phyloP scores from a whole-genome alignment of 1,284 basidiomycete species.

The Fomitopsis pinicola region DNA sequence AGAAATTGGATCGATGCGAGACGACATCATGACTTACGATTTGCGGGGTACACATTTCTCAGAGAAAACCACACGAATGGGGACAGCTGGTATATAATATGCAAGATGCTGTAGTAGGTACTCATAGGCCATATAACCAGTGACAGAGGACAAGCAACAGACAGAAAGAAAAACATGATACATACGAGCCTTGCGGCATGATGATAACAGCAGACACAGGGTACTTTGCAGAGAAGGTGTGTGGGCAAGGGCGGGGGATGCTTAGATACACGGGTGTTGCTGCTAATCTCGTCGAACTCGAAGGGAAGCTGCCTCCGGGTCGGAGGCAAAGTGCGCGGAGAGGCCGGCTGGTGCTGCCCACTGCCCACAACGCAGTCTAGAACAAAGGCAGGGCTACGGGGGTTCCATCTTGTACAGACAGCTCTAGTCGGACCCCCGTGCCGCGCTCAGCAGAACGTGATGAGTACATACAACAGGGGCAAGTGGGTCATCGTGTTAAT shows the following conservation, averaged over 20 bases:
- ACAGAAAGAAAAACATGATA: not conserved
- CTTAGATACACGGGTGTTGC: not conserved
- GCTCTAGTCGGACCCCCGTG: not conserved
- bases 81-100: not conserved
- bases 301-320: not conserved
- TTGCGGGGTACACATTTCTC: too few species aligned
- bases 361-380: not conserved
- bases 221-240: not conserved
- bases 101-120: not conserved
- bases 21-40: too few species aligned
- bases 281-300: not conserved
- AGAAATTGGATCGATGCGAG: too few species aligned
- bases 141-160: not conserved
- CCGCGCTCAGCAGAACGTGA: not conserved
- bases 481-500: not conserved
- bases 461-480: not conserved
- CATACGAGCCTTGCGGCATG: not conserved
- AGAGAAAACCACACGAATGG: not conserved
- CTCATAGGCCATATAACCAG: not conserved
- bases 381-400: not conserved
- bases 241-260: not conserved
- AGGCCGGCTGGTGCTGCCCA: not conserved
- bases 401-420: not conserved
- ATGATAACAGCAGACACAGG: not conserved
- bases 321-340: not conserved